Evolutionary conservation across 495 filamentous ascomycete species (phyloP).

Genomic region (Lasiosphaeria hispida): DNA sequence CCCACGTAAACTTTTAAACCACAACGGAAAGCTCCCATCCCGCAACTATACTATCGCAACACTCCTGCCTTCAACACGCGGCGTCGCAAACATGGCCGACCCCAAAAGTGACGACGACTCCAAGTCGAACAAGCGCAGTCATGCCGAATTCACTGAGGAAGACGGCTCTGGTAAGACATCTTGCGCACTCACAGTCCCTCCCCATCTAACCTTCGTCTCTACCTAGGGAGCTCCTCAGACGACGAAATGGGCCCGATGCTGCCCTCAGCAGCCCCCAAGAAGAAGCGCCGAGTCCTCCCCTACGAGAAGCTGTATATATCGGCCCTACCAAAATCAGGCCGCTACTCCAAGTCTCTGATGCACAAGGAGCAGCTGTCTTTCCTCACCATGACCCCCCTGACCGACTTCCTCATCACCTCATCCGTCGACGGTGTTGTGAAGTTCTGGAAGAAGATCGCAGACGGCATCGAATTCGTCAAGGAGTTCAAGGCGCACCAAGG

Average conservation of each 20-base stretch:
- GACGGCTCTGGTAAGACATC: constrained; percentile 40
- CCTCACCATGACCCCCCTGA: constrained; percentile 78
- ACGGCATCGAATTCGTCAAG: constrained; percentile 95
- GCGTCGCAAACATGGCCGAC: constrained; percentile 21
- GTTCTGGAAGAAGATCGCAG: constrained; percentile 96
- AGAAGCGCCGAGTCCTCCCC: constrained; percentile 84
- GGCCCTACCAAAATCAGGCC: constrained; percentile 75
- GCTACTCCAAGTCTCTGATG: constrained; percentile 97
- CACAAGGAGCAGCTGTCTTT: constrained; percentile 92
- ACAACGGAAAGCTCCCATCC: neutral
- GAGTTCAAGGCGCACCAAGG: constrained; percentile 89
- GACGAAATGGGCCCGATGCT: constrained; percentile 93
- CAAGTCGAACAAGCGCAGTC: constrained; percentile 46
- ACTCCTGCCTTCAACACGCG: neutral
- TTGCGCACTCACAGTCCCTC: neutral
- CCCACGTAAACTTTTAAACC: neutral
- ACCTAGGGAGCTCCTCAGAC: constrained; percentile 70
- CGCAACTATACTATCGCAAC: constrained; percentile 1
- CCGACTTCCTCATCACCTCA: constrained; percentile 92
- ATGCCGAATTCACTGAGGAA: constrained; percentile 40
- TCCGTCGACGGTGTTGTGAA: constrained; percentile 93
- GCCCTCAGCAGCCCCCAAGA: constrained; percentile 74
- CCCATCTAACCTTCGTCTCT: constrained; percentile 13
- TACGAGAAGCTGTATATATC: constrained; percentile 93
- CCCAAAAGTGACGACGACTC: constrained; percentile 27